These are phyloP conservation scores for Phytophthora sojae DNA, from an alignment of 352 stramenopile genomes.

Conservation along the genomic window DNA sequence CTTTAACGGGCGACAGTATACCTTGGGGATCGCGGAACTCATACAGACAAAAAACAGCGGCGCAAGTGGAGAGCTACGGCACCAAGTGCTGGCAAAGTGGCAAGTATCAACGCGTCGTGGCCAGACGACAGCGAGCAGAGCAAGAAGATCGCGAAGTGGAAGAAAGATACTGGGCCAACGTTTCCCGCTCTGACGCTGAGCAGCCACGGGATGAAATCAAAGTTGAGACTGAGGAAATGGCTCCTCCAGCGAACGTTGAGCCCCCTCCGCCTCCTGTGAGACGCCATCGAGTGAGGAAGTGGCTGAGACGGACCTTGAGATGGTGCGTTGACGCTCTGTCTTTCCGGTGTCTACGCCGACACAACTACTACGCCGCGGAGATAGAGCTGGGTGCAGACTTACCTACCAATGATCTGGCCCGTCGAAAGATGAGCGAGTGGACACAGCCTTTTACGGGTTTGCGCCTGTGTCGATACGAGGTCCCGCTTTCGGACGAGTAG, in stretches of 20 bases:
- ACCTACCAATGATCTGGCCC: background rate
- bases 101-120: background rate
- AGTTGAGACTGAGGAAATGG: background rate
- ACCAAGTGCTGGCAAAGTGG: slow-evolving; percentile 5
- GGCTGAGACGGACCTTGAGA: slow-evolving; percentile 5
- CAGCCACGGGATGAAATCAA: too few species aligned
- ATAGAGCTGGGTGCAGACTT: background rate
- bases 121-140: background rate
- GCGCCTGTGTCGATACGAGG: background rate
- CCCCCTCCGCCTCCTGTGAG: background rate
- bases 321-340: slow-evolving; percentile 13
- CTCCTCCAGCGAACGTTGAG: background rate
- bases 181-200: too few species aligned
- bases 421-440: background rate
- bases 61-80: slow-evolving; percentile 4
- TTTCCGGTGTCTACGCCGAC: slow-evolving; percentile 1
- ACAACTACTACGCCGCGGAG: background rate
- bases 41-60: background rate
- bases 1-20: background rate
- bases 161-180: too few species aligned
- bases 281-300: slow-evolving; percentile 4
- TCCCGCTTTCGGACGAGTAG: background rate
- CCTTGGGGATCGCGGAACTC: background rate
- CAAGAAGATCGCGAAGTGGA: background rate
- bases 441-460: background rate